Conservation (phyloP, 2,329 filamentous ascomycete genomes). For the Meredithiella fracta region DNA sequence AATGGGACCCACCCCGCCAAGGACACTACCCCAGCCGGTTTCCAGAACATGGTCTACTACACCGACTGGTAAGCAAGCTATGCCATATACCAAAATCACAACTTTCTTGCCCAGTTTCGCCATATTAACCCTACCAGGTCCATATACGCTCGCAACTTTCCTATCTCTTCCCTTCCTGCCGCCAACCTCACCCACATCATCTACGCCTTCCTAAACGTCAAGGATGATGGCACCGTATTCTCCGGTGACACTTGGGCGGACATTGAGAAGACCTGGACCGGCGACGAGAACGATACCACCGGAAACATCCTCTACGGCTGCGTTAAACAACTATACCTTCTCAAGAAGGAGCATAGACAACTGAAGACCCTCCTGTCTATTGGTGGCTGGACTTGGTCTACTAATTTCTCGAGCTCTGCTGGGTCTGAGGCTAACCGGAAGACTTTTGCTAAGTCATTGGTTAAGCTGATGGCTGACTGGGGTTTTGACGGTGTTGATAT, state of each 20-base stretch:
- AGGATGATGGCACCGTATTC: constrained; percentile 53
- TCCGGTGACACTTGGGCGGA: constrained; percentile 57
- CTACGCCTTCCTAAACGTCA: constrained; percentile 66
- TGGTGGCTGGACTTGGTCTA: constrained; percentile 72
- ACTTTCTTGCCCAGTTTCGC: background rate
- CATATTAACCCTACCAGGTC: constrained; percentile 28
- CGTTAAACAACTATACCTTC: constrained; percentile 59
- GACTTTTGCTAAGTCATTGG: constrained; percentile 52
- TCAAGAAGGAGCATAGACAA: constrained; percentile 63
- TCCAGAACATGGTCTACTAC: constrained; percentile 14
- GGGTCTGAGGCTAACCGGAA: constrained; percentile 44
- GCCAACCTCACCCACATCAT: constrained; percentile 61
- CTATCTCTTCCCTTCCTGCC: constrained; percentile 52
- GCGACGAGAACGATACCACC: constrained; percentile 19
- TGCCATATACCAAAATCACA: constrained; percentile 8
- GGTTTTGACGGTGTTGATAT: constrained; percentile 40
- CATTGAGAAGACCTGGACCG: constrained; percentile 52
- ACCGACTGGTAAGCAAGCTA: constrained; percentile 11
- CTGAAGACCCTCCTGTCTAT: constrained; percentile 67
- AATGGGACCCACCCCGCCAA: background rate
- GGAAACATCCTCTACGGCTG: constrained; percentile 69
- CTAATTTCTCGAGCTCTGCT: constrained; percentile 54
- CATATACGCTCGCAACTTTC: constrained; percentile 60
- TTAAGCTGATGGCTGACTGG: constrained; percentile 54
- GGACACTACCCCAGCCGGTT: background rate